These are phyloP conservation scores for Cladosporium colombiae DNA, from an alignment of 2,329 filamentous ascomycete species.

Conservation along the genomic window DNA sequence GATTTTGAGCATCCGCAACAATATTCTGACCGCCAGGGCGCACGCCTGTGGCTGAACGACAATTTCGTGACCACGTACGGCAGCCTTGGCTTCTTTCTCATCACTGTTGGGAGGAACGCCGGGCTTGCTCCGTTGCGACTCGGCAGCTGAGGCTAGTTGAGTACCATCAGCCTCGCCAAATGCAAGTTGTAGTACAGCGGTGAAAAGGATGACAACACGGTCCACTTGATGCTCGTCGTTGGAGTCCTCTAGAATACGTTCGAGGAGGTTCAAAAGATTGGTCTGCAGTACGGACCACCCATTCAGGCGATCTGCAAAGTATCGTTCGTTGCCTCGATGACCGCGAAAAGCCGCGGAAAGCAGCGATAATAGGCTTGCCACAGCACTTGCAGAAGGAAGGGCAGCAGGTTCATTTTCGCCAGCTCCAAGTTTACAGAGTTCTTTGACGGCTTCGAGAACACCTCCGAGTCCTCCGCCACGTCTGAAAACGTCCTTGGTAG, in stretches of 20 bases:
- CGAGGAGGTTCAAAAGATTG: background rate
- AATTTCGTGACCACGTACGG: constrained; percentile 8
- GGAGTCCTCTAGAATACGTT: background rate
- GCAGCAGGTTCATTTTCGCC: background rate
- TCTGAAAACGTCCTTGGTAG: constrained; percentile 35
- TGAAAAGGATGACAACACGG: background rate
- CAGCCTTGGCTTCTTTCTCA: background rate
- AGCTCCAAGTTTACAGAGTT: constrained; percentile 19
- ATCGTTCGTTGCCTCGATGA: constrained; percentile 83
- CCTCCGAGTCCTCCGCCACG: constrained; percentile 28
- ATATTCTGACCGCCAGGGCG: constrained; percentile 13
- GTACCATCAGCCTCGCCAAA: constrained; percentile 15
- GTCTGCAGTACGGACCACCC: constrained; percentile 57
- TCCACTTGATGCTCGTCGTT: background rate
- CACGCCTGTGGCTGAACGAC: constrained; percentile 18
- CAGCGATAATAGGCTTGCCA: constrained; percentile 44
- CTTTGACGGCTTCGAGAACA: constrained; percentile 10
- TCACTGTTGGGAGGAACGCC: background rate
- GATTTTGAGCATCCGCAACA: constrained; percentile 12
- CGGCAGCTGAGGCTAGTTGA: background rate
- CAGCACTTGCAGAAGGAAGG: constrained; percentile 14
- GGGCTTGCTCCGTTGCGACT: background rate
- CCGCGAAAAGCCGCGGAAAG: constrained; percentile 73
- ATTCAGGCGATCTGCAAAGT: constrained; percentile 76
- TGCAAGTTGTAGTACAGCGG: constrained; percentile 2